These are phyloP conservation scores for Abortiporus biennis DNA, from an alignment of 1,284 basidiomycete species.

Conservation along the genomic window DNA sequence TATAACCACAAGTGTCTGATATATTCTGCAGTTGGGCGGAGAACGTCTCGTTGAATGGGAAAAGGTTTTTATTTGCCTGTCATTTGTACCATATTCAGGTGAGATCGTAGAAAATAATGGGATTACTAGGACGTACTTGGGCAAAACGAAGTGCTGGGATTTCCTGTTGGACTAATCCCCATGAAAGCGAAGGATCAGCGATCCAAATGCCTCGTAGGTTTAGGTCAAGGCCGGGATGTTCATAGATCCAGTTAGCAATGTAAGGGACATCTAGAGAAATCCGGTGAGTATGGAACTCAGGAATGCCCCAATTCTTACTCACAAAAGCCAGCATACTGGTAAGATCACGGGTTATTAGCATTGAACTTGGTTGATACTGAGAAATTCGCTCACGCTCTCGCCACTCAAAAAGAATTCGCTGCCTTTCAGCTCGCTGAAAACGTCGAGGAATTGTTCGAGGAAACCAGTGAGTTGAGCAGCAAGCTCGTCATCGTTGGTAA, in stretches of 20 bases:
- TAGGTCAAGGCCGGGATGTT: slow-evolving; percentile 44
- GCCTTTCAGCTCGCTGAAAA: slow-evolving; percentile 64
- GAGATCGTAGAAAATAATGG: too few species aligned
- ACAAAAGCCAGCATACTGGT: slow-evolving; percentile 55
- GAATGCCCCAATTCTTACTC: slow-evolving; percentile 30
- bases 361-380: slow-evolving; percentile 3
- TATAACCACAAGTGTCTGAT: slow-evolving; percentile 54
- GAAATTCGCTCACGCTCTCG: slow-evolving; percentile 52
- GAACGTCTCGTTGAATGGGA: slow-evolving; percentile 49
- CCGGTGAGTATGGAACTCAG: background rate
- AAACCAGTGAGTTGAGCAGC: slow-evolving; percentile 62
- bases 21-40: slow-evolving; percentile 49
- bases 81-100: too few species aligned
- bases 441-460: slow-evolving; percentile 66
- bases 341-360: slow-evolving; percentile 28
- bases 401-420: slow-evolving; percentile 66
- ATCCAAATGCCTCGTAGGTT: slow-evolving; percentile 69
- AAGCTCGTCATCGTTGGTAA: slow-evolving; percentile 61
- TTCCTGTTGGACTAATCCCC: slow-evolving; percentile 42
- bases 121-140: slow-evolving; percentile 69
- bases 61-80: slow-evolving; percentile 46
- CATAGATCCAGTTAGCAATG: slow-evolving; percentile 68
- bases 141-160: slow-evolving; percentile 63
- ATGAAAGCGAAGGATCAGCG: slow-evolving; percentile 49
- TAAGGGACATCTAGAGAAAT: too few species aligned